phyloP scores from a whole-genome alignment of 1,284 basidiomycete species.

The Heterobasidion occidentale region DNA sequence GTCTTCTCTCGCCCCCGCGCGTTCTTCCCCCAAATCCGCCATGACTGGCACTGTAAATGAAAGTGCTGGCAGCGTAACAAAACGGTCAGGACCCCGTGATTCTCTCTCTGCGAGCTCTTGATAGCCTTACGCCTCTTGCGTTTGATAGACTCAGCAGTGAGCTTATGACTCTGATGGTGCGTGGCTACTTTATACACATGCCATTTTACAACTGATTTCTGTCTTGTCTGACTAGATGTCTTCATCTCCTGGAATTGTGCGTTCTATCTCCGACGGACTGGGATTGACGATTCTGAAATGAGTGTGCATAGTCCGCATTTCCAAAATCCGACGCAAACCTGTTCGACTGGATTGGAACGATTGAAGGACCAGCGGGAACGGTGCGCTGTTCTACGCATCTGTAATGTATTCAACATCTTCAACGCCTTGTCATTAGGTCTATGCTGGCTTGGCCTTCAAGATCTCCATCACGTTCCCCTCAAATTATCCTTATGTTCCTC shows the following conservation, averaged over 20 bases:
- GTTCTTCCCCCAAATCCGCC: slow-evolving; percentile 46
- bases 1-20: slow-evolving; percentile 51
- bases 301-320: slow-evolving; percentile 62
- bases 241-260: slow-evolving; percentile 73
- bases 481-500: slow-evolving; percentile 80
- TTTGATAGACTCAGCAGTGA: slow-evolving; percentile 59
- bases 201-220: background rate
- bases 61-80: slow-evolving; percentile 68
- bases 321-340: slow-evolving; percentile 76
- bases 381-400: slow-evolving; percentile 30
- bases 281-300: background rate
- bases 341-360: slow-evolving; percentile 79
- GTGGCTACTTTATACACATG: slow-evolving; percentile 15
- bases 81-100: slow-evolving; percentile 43
- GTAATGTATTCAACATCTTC: background rate
- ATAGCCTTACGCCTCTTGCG: background rate
- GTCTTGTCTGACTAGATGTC: slow-evolving; percentile 53
- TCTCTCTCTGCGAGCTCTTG: slow-evolving; percentile 1
- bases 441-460: slow-evolving; percentile 68
- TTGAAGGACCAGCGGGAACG: slow-evolving; percentile 71
- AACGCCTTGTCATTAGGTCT: slow-evolving; percentile 40
- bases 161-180: slow-evolving; percentile 79
- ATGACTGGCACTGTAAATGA: slow-evolving; percentile 43
- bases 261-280: slow-evolving; percentile 16
- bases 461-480: slow-evolving; percentile 76